phyloP scores from a whole-genome alignment of 169 alveolate genomes.

The Cyclospora cayetanensis region DNA sequence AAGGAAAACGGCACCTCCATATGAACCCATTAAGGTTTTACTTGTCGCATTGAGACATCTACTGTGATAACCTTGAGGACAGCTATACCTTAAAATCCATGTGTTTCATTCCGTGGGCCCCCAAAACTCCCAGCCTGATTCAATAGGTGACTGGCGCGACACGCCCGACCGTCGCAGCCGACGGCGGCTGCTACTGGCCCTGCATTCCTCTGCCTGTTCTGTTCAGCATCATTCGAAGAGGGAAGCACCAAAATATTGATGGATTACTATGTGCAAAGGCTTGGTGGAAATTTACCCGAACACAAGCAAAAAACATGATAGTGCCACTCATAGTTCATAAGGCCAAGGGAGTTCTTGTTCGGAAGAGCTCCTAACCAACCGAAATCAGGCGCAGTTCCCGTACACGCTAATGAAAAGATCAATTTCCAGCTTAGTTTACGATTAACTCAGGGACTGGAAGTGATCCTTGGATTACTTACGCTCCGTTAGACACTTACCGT shows the following conservation, averaged over 20 bases:
- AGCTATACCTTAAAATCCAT: neutral
- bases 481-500: too few species aligned
- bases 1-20: neutral
- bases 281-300: too few species aligned
- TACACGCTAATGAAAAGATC: too few species aligned
- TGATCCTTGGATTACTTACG: too few species aligned
- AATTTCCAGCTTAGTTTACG: too few species aligned
- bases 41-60: neutral
- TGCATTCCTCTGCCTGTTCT: neutral
- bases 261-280: too few species aligned
- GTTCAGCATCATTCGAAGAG: neutral
- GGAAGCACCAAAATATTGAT: neutral
- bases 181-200: conserved; percentile 52
- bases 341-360: too few species aligned
- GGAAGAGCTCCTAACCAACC: too few species aligned
- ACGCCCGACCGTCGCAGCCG: conserved; percentile 64
- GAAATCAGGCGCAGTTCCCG: too few species aligned
- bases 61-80: neutral
- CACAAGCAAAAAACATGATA: too few species aligned
- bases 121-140: neutral
- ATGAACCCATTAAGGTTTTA: neutral
- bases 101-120: neutral
- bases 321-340: too few species aligned
- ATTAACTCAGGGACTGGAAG: too few species aligned
- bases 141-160: conserved; percentile 29